phyloP scores from a whole-genome alignment of 345 rosid species.

The Hypericum androsaemum region DNA sequence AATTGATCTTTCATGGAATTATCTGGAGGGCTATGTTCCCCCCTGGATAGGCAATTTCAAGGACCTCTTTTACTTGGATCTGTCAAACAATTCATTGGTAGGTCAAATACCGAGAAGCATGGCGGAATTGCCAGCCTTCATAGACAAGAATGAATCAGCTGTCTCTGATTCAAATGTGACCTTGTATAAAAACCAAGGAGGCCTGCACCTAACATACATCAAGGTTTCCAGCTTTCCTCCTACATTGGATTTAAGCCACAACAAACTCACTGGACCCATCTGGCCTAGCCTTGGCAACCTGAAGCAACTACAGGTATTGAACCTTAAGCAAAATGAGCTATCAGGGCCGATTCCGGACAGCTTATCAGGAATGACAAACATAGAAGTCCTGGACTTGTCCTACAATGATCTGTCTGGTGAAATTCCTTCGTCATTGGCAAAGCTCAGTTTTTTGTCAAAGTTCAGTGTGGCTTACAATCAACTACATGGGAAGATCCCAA shows the following conservation, averaged over 20 bases:
- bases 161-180: no score
- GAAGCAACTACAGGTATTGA: conserved; percentile 14
- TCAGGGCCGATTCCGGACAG: conserved; percentile 14
- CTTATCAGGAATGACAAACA: conserved; percentile 13
- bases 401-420: conserved; percentile 15
- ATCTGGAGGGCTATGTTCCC: conserved; percentile 13
- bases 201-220: conserved; percentile 8
- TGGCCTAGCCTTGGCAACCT: conserved; percentile 19
- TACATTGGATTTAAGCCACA: conserved; percentile 16
- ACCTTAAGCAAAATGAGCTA: conserved; percentile 3
- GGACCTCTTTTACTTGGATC: conserved; percentile 20
- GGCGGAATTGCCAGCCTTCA: conserved; percentile 12
- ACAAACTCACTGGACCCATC: conserved; percentile 16
- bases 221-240: conserved; percentile 10
- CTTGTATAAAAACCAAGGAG: no score
- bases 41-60: conserved; percentile 12
- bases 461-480: conserved; percentile 25
- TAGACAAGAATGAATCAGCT: not conserved
- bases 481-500: conserved; percentile 15
- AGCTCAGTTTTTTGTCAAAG: conserved; percentile 13
- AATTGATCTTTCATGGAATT: conserved; percentile 18
- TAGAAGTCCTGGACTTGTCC: conserved; percentile 18
- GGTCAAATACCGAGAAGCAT: conserved; percentile 23
- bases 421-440: conserved; percentile 17
- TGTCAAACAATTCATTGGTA: conserved; percentile 24